Evolutionary conservation across 495 filamentous ascomycete genomes (phyloP).

Genomic region (Penicillium longicatenatum): DNA sequence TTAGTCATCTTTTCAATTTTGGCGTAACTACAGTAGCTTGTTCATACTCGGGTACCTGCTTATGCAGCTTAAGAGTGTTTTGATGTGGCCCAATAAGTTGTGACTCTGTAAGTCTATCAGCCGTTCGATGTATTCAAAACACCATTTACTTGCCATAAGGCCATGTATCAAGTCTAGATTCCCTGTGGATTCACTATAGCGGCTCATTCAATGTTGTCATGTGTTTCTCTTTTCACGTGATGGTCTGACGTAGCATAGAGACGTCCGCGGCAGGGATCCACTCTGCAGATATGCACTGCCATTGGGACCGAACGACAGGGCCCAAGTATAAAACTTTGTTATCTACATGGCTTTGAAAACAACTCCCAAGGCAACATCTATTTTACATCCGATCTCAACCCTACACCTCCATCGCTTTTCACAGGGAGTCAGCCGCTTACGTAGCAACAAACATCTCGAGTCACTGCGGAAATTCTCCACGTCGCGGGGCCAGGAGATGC

Average conservation of each 20-base stretch:
- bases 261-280: background rate
- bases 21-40: no score
- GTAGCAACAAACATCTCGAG: background rate
- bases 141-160: no score
- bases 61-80: no score
- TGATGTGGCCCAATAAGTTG: no score
- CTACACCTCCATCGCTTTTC: background rate
- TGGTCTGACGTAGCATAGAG: constrained; percentile 1
- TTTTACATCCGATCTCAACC: background rate
- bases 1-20: no score
- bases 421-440: constrained; percentile 8
- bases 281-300: constrained; percentile 2
- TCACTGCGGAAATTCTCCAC: constrained; percentile 17
- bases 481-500: constrained; percentile 53
- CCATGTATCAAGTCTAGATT: background rate
- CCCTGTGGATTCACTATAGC: background rate
- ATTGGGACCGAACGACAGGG: background rate
- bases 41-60: no score
- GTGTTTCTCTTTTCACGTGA: constrained; percentile 1
- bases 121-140: no score
- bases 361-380: background rate
- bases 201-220: no score
- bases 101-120: no score
- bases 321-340: background rate
- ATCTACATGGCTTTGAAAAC: constrained; percentile 2